Conservation (phyloP, 164 flowering plant genomes). For the Kingdonia uniflora region DNA sequence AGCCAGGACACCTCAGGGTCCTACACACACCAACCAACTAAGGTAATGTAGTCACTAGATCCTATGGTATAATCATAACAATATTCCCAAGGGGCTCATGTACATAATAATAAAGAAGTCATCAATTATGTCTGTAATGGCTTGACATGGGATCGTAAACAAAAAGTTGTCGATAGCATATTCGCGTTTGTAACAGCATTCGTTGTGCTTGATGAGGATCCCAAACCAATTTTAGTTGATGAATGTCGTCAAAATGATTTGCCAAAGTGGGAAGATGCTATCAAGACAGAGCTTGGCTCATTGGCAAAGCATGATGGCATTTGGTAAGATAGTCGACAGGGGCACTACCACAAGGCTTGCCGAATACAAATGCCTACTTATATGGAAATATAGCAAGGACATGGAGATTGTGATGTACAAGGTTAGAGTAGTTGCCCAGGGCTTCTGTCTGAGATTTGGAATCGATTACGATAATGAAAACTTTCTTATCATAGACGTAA, state of each 20-base stretch:
- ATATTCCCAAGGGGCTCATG: too few relatives aligned
- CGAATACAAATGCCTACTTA: background rate
- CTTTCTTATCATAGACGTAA: background rate
- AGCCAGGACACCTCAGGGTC: background rate
- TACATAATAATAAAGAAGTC: too few relatives aligned
- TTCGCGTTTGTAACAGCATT: background rate
- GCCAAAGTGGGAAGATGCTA: background rate
- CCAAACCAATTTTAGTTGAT: background rate
- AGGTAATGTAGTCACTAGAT: too few relatives aligned
- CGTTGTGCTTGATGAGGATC: background rate
- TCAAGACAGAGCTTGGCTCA: background rate
- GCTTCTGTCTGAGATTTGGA: background rate
- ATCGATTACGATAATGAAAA: constrained; percentile 1
- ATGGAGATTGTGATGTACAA: background rate
- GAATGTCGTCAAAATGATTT: background rate
- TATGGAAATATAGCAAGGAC: background rate
- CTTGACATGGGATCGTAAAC: too few relatives aligned
- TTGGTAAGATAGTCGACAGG: background rate
- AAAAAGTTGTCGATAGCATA: background rate
- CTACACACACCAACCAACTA: background rate
- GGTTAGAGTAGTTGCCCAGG: background rate
- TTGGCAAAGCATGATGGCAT: background rate
- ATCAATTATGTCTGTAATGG: too few relatives aligned
- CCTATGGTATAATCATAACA: too few relatives aligned
- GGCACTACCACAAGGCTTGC: background rate